Conservation (phyloP, 2,329 filamentous ascomycete species). For the Rhinocladiella mackenziei region DNA sequence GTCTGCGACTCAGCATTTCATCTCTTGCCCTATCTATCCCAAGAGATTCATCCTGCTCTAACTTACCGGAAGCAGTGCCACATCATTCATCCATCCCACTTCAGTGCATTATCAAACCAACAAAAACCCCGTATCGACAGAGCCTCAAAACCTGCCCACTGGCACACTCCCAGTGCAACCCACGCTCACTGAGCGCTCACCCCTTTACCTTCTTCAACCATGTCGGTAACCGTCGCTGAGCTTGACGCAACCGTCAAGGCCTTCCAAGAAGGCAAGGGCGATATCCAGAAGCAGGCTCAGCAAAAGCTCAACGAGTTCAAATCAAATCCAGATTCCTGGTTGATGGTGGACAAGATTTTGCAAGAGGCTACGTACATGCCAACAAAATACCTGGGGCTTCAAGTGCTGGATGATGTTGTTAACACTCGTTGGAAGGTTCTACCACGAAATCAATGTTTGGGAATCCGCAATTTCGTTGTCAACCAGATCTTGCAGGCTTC, state of each 20-base stretch:
- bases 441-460: conserved; percentile 92
- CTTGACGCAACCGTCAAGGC: conserved; percentile 92
- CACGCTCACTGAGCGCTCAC: conserved; percentile 24
- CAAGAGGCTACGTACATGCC: conserved; percentile 89
- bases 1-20: not conserved
- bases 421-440: conserved; percentile 99
- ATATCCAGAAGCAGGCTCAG: conserved; percentile 50
- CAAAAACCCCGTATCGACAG: conserved; percentile 12
- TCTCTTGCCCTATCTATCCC: not conserved
- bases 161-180: conserved; percentile 21
- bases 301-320: conserved; percentile 68
- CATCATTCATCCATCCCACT: not conserved
- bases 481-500: conserved; percentile 97
- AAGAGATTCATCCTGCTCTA: too few species aligned
- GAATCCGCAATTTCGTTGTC: conserved; percentile 98
- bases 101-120: conserved; percentile 9
- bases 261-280: conserved; percentile 96
- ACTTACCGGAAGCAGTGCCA: not conserved
- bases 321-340: conserved; percentile 96
- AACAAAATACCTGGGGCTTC: conserved; percentile 94
- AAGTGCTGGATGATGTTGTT: conserved; percentile 97
- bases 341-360: conserved; percentile 94
- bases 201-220: conserved; percentile 33
- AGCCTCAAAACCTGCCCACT: conserved; percentile 18
- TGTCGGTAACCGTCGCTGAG: conserved; percentile 78